Base-by-base conservation (phyloP, 768 basidiomycete species). In the Agrocybe praecox region DNA sequence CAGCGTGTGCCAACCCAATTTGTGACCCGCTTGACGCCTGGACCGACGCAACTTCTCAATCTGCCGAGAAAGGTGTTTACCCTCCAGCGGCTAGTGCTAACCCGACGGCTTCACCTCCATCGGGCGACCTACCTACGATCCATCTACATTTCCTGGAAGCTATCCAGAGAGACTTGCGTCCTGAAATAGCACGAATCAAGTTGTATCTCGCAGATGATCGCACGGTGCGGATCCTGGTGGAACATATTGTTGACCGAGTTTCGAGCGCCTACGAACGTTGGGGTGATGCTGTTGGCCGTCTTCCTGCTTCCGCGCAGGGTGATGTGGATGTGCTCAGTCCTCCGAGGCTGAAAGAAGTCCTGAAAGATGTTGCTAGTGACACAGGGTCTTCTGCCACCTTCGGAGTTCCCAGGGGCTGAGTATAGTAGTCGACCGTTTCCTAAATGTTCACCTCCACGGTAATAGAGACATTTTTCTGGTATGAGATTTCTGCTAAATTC, bases 191-290 rank as follows among this genome's bases (percentile, higher is more conserved):
- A 11, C 80, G 86, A 53, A 71, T 97, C 67, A 76, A 81, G 65
- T 63, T 92, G 55, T 98, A 96, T 69, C 79, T 99, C 8, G 87
- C 88, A 6, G 52, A 50, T 44, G 26, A 17, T 7, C 24, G 46
- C 15, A 94, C 94, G 5, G 90, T 90, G 29, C 76, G 76, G 2
- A 88, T 98, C 8, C 75, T 98, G 52, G 71, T 97, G 68, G 91
- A 89, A 45, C 83, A 86, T 29, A 80, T 97, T 17, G 80, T 86
- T 69, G 90, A 88, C 46, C 82, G 85, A 21, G 80, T 96, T 21
- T 79, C 86, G 60, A 87, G 90, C 50, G 83, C 82, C 32, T 97
- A 96, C 72, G 78, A 80, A 63, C 78, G 79, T 22, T 97, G 93
- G 75, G 74, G 86, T 62, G 87, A 90, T 44, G 75, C 82, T 19